Base-by-base conservation (phyloP, 345 rosid genomes). In the Hibiscus syriacus region DNA sequence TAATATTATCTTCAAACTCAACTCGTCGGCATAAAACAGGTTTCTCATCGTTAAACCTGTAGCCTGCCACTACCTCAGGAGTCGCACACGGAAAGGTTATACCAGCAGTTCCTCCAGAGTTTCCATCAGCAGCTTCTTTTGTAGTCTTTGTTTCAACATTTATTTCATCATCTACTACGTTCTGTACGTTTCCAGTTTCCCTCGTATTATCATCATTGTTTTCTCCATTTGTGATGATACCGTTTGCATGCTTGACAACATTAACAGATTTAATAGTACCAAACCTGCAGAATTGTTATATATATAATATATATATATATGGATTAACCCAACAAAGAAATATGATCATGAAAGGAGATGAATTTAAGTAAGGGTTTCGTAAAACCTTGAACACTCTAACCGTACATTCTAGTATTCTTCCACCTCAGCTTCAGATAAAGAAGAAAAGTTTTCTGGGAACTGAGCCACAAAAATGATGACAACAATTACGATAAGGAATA, bases 401-500 rank as follows among this genome's bases (percentile, higher is more conserved):
- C 90, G 88, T 55, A 89, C 80, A 78, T 77, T 93, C 98, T 69
- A 90, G 70, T 76, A 83, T 77, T 89, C 96, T 74, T 87, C 92
- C 67, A 86, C 69, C 77, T 93, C 96, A n/a, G 67, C 22, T 52
- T 77, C 74, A 48, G 94, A 78, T 16, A 90, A 69, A 4, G 76
- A 85, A 43, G 75, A 69, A 36, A 89, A 64, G 61, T 61, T 72
- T 66, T 86, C 87, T 27, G 82, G 78, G 50, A 93, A 83, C 99
- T 93, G 70, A 5, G 50, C 46, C 76, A 60, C 64, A 80, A 55
- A n/a, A 22, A 69, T 46, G 55, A 55, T 58, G 73, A 36, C 16
- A 11, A 55, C 16, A 2, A 41, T 55, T 38, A 68, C 2, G 12
- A 58, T 3, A 58, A 34, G 45, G 45, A 58, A 32, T 3, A 58